A percentile compares a stretch with the other conserved stretches of the same genome.
phyloP scores from a whole-genome alignment of 2,329 filamentous ascomycete genomes.

The Penicillium vulpinum region DNA sequence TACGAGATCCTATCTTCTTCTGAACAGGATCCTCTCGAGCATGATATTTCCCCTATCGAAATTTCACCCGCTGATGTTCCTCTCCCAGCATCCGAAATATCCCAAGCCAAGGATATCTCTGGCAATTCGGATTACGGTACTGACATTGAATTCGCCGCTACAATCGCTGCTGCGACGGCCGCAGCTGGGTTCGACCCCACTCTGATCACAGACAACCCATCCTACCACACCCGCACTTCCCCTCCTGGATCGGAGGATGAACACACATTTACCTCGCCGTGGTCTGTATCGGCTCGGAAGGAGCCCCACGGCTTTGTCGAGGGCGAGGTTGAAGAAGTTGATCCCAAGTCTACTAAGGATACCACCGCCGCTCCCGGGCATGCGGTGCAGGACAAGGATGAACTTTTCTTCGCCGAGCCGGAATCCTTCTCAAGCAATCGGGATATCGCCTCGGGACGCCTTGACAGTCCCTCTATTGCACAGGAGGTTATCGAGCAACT shows the following conservation, averaged over 20 bases:
- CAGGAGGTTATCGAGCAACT: conserved; percentile 29
- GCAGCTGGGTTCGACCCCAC: conserved; percentile 71
- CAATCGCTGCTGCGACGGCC: conserved; percentile 66
- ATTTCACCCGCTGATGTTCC: conserved; percentile 14
- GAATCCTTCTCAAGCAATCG: conserved; percentile 13
- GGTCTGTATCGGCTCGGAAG: conserved; percentile 51
- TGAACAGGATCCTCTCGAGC: conserved; percentile 33
- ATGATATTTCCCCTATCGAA: conserved; percentile 20
- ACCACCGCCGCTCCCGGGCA: conserved; percentile 4
- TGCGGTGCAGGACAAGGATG: conserved; percentile 14
- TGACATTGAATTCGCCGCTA: conserved; percentile 69
- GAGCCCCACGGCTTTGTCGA: conserved; percentile 48
- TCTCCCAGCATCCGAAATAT: conserved; percentile 6
- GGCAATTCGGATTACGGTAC: conserved; percentile 54
- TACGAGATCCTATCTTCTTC: conserved; percentile 60
- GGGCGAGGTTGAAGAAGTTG: conserved; percentile 51
- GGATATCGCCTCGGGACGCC: not conserved
- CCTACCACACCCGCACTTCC: conserved; percentile 63
- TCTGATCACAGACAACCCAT: conserved; percentile 67
- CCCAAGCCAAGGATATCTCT: conserved; percentile 1
- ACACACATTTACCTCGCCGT: conserved; percentile 53
- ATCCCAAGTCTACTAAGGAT: conserved; percentile 33
- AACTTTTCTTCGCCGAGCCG: conserved; percentile 24
- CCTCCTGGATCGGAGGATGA: conserved; percentile 62
- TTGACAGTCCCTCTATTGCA: conserved; percentile 21